Evolutionary conservation across 768 basidiomycete species (phyloP), one percentile per base, ranked within the genome.

Genomic region (Gymnopilus junonius): DNA sequence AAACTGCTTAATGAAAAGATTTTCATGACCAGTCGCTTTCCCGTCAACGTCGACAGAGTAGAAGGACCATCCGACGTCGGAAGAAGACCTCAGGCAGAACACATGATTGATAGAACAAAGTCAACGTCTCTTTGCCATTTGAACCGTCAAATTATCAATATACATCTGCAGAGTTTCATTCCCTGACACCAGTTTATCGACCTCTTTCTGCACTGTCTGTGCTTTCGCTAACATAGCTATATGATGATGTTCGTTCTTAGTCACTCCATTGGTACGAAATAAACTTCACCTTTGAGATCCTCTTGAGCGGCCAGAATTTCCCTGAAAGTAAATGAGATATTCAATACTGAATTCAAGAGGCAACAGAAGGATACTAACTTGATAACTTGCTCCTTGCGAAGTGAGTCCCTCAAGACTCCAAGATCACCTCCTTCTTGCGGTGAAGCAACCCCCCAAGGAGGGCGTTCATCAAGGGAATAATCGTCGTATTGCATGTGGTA

Each of bases 101-200:
- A 40, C 23, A 40, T 59, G 12, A 21, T 45, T 35, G 42, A 43
- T 17, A 43, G 43, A n/a, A 50, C 21, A 27, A 37, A 29, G 17
- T 72, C 58, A 91, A 74, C 90, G 85, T 64, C 91, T 81, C 72
- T 88, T 92, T 31, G 92, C 90, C 87, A 94, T 92, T 74, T 95
- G 93, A 69, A 92, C 82, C 0, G 93, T 94, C 69, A 95, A 73
- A 68, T 95, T 95, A 72, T 95, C 92, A 70, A 94, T 93, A 71
- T 95, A 95, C 87, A 89, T 90, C 71, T 95, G 93, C 58, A 95
- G 77, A 6, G 89, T 94, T 60, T 88, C 87, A 65, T 95, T 95
- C 54, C 89, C 90, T 4, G 92, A 90, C 1, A 82, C 77, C 21
- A 95, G 80, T 74, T 91, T 93, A 64, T 94, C 90, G n/a, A 92